These are phyloP conservation scores for Plasmodium coatneyi DNA, from an alignment of 169 alveolate species.

Conservation along the genomic window DNA sequence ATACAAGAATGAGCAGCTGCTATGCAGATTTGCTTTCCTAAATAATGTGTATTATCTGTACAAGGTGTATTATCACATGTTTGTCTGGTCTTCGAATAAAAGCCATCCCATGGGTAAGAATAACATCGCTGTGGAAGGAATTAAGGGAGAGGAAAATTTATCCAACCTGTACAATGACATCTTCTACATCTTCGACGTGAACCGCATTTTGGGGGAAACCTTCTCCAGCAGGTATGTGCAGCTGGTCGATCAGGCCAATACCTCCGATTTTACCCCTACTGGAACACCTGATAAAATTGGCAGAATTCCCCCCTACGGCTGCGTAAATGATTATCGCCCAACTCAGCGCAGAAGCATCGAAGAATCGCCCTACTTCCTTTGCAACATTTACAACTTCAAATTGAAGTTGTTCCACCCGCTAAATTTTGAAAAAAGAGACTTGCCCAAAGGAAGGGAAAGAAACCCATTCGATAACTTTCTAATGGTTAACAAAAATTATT, in stretches of 20 bases:
- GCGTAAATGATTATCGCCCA: neutral
- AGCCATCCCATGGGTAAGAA: neutral
- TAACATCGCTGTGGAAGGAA: neutral
- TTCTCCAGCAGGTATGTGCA: slow-evolving; percentile 10
- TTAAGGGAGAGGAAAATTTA: neutral
- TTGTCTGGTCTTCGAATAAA: slow-evolving; percentile 41
- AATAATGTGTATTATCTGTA: slow-evolving; percentile 58
- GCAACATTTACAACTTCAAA: slow-evolving; percentile 38
- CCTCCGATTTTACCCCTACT: neutral
- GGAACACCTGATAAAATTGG: neutral
- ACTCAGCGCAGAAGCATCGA: neutral
- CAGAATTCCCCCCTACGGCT: neutral
- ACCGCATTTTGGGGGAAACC: slow-evolving; percentile 31
- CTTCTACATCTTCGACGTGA: slow-evolving; percentile 17
- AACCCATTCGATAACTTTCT: slow-evolving; percentile 8
- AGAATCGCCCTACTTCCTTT: neutral
- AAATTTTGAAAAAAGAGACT: neutral
- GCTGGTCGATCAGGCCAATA: neutral
- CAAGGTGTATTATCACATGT: slow-evolving; percentile 55
- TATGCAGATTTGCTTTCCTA: slow-evolving; percentile 40
- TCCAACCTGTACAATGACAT: neutral
- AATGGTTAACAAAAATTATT: slow-evolving; percentile 52
- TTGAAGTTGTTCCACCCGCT: slow-evolving; percentile 48
- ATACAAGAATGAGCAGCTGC: slow-evolving; percentile 21
- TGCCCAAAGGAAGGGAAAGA: neutral